Evolutionary conservation across 768 basidiomycete species (phyloP).

Genomic region (Mycena haematopus): DNA sequence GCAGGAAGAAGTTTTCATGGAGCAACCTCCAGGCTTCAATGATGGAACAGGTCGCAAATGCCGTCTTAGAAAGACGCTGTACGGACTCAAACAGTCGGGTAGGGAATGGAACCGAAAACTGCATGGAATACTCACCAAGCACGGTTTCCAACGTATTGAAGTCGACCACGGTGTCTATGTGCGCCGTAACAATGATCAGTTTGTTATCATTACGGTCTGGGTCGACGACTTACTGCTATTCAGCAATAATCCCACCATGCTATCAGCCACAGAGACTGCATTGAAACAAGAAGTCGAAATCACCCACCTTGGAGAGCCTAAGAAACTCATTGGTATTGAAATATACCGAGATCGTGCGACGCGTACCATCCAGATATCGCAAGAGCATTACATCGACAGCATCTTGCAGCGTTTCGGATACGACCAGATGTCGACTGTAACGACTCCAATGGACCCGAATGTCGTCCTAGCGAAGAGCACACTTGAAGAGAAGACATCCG

Average conservation of each 20-base stretch:
- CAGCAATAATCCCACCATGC: conserved; percentile 11
- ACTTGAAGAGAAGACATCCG: neutral
- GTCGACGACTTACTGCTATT: conserved; percentile 32
- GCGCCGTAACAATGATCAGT: conserved; percentile 2
- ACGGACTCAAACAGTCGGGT: too few relatives aligned
- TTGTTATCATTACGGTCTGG: conserved; percentile 25
- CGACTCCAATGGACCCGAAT: conserved; percentile 12
- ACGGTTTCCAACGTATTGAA: too few relatives aligned
- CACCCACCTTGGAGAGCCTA: conserved; percentile 29
- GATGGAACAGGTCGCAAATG: too few relatives aligned
- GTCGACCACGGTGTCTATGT: conserved; percentile 33
- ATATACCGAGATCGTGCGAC: conserved; percentile 20
- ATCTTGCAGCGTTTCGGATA: conserved; percentile 16
- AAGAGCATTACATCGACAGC: conserved; percentile 9
- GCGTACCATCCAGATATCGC: conserved; percentile 7
- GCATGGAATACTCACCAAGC: too few relatives aligned
- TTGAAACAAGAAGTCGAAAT: conserved; percentile 28
- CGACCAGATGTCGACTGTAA: conserved; percentile 11
- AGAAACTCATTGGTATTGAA: conserved; percentile 35
- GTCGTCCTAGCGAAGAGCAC: conserved; percentile 12
- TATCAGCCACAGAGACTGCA: conserved; percentile 16
- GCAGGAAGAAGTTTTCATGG: conserved; percentile 8
- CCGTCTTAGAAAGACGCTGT: too few relatives aligned
- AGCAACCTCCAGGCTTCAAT: too few relatives aligned
- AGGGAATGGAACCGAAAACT: too few relatives aligned